Percentiles rank a stretch among this genome's conserved stretches.
Conservation (phyloP, 768 basidiomycete species). For the Pleurotus cornucopiae region DNA sequence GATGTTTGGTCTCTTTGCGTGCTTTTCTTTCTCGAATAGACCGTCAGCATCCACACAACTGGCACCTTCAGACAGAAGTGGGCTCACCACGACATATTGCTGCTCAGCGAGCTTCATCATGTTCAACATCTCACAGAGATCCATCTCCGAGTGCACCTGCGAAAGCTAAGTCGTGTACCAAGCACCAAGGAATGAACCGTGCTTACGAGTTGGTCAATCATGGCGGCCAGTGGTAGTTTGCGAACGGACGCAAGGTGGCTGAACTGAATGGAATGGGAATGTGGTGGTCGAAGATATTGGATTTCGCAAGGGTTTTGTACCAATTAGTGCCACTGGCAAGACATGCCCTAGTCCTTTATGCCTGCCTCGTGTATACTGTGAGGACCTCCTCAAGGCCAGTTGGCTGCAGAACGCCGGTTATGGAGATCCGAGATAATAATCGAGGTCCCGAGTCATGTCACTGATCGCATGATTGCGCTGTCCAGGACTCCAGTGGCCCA, state of each 20-base stretch:
- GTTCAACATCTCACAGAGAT: conserved; percentile 51
- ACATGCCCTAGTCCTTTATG: conserved; percentile 2
- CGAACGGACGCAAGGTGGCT: too few relatives aligned
- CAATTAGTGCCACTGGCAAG: background rate
- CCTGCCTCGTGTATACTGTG: conserved; percentile 6
- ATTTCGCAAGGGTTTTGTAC: background rate
- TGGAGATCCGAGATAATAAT: conserved; percentile 7
- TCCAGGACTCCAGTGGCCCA: background rate
- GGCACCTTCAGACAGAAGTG: background rate
- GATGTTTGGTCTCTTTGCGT: conserved; percentile 19
- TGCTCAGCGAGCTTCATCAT: conserved; percentile 39
- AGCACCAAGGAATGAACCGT: background rate
- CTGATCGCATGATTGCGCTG: conserved; percentile 4
- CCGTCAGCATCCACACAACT: conserved; percentile 11
- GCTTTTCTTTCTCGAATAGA: conserved; percentile 40
- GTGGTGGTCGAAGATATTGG: background rate
- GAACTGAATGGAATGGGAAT: background rate
- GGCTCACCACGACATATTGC: background rate
- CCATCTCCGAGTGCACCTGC: conserved; percentile 27
- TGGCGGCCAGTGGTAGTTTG: background rate
- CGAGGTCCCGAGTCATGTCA: conserved; percentile 8
- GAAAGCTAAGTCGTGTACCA: background rate
- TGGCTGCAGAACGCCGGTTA: conserved; percentile 5
- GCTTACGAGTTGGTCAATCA: conserved; percentile 5
- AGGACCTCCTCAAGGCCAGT: conserved; percentile 4